Evolutionary conservation across 2,329 filamentous ascomycete species (phyloP).

Genomic region (Aspergillus candidus): DNA sequence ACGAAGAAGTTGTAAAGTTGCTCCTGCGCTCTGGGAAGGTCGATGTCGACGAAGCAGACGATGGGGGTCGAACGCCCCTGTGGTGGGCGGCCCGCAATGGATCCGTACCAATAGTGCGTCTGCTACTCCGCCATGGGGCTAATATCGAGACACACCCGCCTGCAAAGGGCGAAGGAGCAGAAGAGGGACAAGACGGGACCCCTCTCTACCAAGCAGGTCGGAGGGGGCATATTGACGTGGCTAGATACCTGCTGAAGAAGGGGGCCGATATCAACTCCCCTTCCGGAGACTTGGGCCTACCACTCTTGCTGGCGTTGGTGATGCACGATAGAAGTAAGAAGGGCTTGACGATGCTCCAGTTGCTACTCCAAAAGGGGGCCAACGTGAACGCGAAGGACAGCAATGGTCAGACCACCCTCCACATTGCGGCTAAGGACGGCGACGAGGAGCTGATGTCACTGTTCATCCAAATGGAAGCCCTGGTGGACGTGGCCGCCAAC

Average conservation of each 20-base stretch:
- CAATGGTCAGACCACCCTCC: conserved; percentile 14
- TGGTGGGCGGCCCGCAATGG: conserved; percentile 20
- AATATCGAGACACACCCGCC: conserved; percentile 12
- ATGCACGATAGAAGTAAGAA: conserved; percentile 15
- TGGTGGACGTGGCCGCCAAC: conserved; percentile 12
- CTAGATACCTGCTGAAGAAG: conserved; percentile 22
- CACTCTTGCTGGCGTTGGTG: conserved; percentile 14
- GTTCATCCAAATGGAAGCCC: conserved; percentile 12
- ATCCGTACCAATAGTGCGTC: conserved; percentile 12
- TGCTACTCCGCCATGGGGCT: conserved; percentile 17
- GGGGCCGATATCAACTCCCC: conserved; percentile 17
- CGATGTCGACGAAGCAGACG: conserved; percentile 16
- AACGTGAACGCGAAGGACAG: conserved; percentile 17
- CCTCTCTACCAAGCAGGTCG: conserved; percentile 20
- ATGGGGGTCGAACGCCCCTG: conserved; percentile 14
- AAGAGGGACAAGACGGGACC: conserved; percentile 9
- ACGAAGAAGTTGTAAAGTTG: conserved; percentile 19
- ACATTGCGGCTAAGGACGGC: conserved; percentile 15
- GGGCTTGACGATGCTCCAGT: conserved; percentile 14
- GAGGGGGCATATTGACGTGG: conserved; percentile 18
- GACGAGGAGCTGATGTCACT: conserved; percentile 12
- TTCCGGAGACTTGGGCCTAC: conserved; percentile 13
- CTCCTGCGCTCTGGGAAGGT: conserved; percentile 19
- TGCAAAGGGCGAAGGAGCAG: neutral
- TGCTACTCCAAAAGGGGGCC: conserved; percentile 20